Percentiles rank a stretch among this genome's conserved stretches.
Conservation (phyloP, 148 eudicot species). For the Chenopodium formosanum region DNA sequence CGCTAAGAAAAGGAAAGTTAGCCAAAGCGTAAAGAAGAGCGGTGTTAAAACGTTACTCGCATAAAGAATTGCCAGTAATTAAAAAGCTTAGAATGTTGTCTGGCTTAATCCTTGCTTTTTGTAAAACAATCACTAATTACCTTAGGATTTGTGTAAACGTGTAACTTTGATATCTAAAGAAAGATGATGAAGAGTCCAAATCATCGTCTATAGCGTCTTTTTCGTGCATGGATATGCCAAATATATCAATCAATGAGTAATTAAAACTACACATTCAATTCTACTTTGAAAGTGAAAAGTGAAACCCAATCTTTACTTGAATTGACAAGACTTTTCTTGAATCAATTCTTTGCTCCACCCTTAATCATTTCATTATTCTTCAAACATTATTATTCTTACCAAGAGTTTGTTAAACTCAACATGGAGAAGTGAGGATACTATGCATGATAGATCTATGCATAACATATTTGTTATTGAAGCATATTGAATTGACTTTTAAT, state of each 20-base stretch:
- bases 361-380: not conserved
- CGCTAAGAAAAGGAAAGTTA: not conserved
- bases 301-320: not conserved
- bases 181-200: not conserved
- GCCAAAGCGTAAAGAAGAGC: not conserved
- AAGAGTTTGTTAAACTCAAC: not conserved
- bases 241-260: not conserved
- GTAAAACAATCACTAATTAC: not conserved
- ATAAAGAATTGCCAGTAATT: not conserved
- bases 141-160: not conserved
- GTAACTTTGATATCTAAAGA: not conserved
- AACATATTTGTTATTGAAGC: no score
- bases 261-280: not conserved
- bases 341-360: not conserved
- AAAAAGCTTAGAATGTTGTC: not conserved
- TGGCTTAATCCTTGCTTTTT: not conserved
- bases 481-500: no score
- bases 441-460: no score
- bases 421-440: no score
- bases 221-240: not conserved
- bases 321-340: slow-evolving; percentile 4
- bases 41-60: not conserved
- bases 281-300: not conserved
- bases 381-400: not conserved
- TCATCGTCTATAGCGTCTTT: not conserved